A percentile compares a stretch with the other conserved stretches of the same genome.
These are phyloP conservation scores for Globisporangium ultimum DNA, from an alignment of 352 stramenopile species.

Conservation along the genomic window DNA sequence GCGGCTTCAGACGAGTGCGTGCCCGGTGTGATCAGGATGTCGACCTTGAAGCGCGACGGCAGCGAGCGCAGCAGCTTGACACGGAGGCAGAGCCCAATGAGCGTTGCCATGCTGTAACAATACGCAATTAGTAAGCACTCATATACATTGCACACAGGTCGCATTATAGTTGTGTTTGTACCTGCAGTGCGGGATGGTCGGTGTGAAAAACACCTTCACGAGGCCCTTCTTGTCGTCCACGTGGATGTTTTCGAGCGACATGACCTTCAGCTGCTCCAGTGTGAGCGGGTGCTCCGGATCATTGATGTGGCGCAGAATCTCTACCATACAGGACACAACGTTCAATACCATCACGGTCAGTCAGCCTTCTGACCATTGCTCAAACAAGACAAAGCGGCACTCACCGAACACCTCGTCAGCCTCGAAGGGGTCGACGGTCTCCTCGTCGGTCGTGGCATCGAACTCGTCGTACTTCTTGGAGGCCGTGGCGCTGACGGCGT, in stretches of 20 bases:
- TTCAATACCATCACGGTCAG: neutral
- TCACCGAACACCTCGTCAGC: slow-evolving; percentile 83
- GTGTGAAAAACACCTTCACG: slow-evolving; percentile 88
- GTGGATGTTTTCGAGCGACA: slow-evolving; percentile 87
- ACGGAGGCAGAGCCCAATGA: slow-evolving; percentile 94
- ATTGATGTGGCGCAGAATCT: slow-evolving; percentile 88
- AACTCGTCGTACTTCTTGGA: slow-evolving; percentile 66
- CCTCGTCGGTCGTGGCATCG: slow-evolving; percentile 50
- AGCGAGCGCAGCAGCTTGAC: slow-evolving; percentile 96
- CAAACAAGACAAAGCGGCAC: slow-evolving; percentile 6
- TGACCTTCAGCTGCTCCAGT: slow-evolving; percentile 93
- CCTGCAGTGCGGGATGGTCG: slow-evolving; percentile 97
- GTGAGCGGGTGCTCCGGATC: slow-evolving; percentile 93
- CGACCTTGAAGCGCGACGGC: slow-evolving; percentile 91
- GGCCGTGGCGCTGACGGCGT: slow-evolving; percentile 57
- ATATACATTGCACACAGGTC: neutral
- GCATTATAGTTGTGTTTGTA: slow-evolving; percentile 6
- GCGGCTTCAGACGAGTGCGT: slow-evolving; percentile 94
- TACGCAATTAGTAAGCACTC: neutral
- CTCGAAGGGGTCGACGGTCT: slow-evolving; percentile 76
- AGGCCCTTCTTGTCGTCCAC: slow-evolving; percentile 81
- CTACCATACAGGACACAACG: slow-evolving; percentile 20
- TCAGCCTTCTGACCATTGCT: neutral
- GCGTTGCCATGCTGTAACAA: slow-evolving; percentile 90
- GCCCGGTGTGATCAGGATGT: slow-evolving; percentile 92